Evolutionary conservation across 108 stramenopile species (phyloP).

Genomic region (Aurantiochytrium sp.): DNA sequence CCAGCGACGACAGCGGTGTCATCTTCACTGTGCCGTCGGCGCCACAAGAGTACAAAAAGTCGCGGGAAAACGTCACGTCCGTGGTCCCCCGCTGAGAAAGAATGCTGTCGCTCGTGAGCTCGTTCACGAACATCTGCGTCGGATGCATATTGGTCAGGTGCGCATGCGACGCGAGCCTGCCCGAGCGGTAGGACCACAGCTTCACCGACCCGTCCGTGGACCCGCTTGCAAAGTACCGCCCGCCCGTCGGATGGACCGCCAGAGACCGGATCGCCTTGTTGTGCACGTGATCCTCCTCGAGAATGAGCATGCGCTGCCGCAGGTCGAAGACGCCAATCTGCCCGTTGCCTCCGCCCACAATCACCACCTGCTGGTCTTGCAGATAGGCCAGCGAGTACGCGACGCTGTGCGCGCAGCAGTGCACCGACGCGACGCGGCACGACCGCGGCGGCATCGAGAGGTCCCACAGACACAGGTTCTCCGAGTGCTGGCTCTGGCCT

Average conservation of each 20-base stretch:
- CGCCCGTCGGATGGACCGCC: neutral
- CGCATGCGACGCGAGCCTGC: neutral
- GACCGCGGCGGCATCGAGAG: neutral
- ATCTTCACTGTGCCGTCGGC: constrained; percentile 18
- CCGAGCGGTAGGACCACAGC: neutral
- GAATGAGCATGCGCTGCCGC: neutral
- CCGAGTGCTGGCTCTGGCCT: neutral
- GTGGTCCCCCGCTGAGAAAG: neutral
- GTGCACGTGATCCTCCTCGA: constrained; percentile 17
- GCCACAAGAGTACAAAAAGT: constrained; percentile 25
- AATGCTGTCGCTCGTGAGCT: neutral
- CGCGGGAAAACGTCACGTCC: neutral
- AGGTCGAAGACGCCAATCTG: constrained; percentile 5
- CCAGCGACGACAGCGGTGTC: constrained; percentile 4
- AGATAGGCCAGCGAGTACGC: neutral
- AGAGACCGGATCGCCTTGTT: constrained; percentile 25
- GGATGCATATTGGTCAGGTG: neutral
- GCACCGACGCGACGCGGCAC: neutral
- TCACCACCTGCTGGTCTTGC: constrained; percentile 3
- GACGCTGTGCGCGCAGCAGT: neutral
- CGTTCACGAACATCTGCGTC: constrained; percentile 10
- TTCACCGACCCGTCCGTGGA: constrained; percentile 3
- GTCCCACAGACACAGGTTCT: constrained; percentile 17
- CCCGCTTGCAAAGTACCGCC: constrained; percentile 7
- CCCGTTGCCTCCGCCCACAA: constrained; percentile 13